Evolutionary conservation across 2,329 filamentous ascomycete genomes (phyloP).

Genomic region (Plenodomus lindquistii): DNA sequence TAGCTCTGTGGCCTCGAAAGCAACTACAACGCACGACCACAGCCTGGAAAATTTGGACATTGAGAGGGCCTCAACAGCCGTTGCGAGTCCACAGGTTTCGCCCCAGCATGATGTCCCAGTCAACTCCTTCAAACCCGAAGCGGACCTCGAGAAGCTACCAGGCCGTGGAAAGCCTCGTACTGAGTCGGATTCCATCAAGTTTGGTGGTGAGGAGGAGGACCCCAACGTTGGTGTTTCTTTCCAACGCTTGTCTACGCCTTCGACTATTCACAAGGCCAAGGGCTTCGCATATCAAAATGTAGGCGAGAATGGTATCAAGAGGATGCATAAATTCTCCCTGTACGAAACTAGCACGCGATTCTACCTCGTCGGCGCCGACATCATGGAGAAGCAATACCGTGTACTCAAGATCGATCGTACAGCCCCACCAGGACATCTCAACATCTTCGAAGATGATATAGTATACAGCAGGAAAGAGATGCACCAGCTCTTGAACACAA

Average conservation of each 20-base stretch:
- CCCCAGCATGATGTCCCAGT: conserved; percentile 29
- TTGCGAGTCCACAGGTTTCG: conserved; percentile 26
- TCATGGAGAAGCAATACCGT: conserved; percentile 84
- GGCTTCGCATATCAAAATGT: conserved; percentile 47
- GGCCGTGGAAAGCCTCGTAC: conserved; percentile 28
- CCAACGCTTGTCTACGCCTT: conserved; percentile 45
- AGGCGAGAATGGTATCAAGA: conserved; percentile 48
- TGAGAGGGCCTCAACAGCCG: conserved; percentile 31
- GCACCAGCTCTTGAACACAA: conserved; percentile 88
- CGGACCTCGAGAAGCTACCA: conserved; percentile 36
- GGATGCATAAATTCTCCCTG: conserved; percentile 95
- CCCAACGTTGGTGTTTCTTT: conserved; percentile 45
- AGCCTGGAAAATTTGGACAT: conserved; percentile 28
- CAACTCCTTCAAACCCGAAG: conserved; percentile 36
- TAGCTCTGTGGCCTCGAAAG: conserved; percentile 27
- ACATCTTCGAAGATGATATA: conserved; percentile 90
- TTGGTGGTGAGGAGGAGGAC: conserved; percentile 49
- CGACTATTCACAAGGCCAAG: conserved; percentile 43
- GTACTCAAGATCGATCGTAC: conserved; percentile 95
- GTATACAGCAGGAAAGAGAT: conserved; percentile 92
- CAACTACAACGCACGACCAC: conserved; percentile 32
- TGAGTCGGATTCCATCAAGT: conserved; percentile 37
- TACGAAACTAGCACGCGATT: conserved; percentile 94
- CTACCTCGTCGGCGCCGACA: conserved; percentile 91
- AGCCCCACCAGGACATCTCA: conserved; percentile 75